A percentile compares a stretch with the other conserved stretches of the same genome.
These are phyloP conservation scores for Neurospora terricola DNA, from an alignment of 495 filamentous ascomycete species.

Conservation along the genomic window DNA sequence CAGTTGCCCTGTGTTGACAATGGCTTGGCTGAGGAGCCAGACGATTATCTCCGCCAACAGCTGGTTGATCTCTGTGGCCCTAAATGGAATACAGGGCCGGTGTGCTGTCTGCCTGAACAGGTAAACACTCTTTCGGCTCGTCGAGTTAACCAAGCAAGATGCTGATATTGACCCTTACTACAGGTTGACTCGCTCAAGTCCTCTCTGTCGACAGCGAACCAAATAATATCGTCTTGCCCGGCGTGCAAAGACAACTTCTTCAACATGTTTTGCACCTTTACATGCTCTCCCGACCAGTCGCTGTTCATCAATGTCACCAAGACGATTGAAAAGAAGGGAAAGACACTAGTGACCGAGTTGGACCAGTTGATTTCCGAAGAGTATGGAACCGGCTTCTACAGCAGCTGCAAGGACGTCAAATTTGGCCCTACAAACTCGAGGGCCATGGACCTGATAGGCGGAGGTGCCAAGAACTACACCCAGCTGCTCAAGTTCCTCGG, in stretches of 20 bases:
- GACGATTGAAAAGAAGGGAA: conserved; percentile 53
- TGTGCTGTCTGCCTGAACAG: conserved; percentile 81
- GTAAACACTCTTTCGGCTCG: conserved; percentile 30
- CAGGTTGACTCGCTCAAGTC: conserved; percentile 67
- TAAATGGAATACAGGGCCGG: conserved; percentile 69
- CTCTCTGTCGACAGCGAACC: conserved; percentile 78
- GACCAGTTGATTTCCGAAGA: conserved; percentile 82
- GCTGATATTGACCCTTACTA: not conserved
- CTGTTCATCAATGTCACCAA: conserved; percentile 89
- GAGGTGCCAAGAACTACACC: conserved; percentile 82
- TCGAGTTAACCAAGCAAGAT: not conserved
- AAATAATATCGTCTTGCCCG: conserved; percentile 83
- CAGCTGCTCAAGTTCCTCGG: conserved; percentile 86
- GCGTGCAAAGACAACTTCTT: conserved; percentile 96
- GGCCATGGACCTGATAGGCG: conserved; percentile 92
- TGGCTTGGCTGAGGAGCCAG: conserved; percentile 63
- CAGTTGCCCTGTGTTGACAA: conserved; percentile 94
- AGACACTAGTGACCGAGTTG: conserved; percentile 71
- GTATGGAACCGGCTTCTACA: conserved; percentile 83
- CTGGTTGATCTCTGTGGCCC: conserved; percentile 77
- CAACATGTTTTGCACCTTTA: conserved; percentile 95
- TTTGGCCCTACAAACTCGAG: conserved; percentile 86
- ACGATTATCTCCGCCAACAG: conserved; percentile 56
- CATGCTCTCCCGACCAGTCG: conserved; percentile 92
- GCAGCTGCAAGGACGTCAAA: conserved; percentile 98